Conservation (phyloP, 78 protist genomes). For the Emiliania huxleyi region DNA sequence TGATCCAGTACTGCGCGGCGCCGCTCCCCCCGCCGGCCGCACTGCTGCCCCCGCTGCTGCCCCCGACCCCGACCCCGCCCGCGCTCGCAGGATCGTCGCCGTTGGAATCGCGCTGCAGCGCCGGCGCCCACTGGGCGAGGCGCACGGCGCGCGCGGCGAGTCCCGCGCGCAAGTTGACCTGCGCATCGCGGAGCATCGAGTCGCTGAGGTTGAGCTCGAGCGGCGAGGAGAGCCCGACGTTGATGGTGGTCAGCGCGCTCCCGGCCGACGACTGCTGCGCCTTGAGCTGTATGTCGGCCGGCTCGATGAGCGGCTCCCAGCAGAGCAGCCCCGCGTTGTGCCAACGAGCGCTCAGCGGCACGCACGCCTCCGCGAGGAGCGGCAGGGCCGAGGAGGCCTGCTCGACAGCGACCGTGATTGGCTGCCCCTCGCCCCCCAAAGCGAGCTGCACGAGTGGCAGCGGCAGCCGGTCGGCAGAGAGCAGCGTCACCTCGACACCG, state of each 20-base stretch:
- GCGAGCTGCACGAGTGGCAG: not conserved
- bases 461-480: not conserved
- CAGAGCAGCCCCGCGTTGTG: not conserved
- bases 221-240: not conserved
- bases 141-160: not conserved
- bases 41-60: too few species aligned
- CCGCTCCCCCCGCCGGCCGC: not conserved
- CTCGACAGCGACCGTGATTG: not conserved
- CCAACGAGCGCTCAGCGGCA: not conserved
- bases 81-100: too few species aligned
- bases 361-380: not conserved
- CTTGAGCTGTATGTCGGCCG: not conserved
- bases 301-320: not conserved
- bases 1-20: not conserved
- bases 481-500: not conserved
- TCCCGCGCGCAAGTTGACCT: not conserved
- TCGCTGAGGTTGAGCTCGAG: not conserved
- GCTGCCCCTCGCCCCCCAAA: not conserved
- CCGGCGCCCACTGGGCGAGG: not conserved
- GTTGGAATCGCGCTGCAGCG: not conserved
- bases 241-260: not conserved
- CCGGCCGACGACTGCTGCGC: not conserved
- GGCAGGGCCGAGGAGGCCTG: not conserved
- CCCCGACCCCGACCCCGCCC: too few species aligned
- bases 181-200: not conserved